Evolutionary conservation across 2,329 filamentous ascomycete genomes (phyloP), one percentile per base, ranked within the genome.

Genomic region (Cordyceps cicadae): DNA sequence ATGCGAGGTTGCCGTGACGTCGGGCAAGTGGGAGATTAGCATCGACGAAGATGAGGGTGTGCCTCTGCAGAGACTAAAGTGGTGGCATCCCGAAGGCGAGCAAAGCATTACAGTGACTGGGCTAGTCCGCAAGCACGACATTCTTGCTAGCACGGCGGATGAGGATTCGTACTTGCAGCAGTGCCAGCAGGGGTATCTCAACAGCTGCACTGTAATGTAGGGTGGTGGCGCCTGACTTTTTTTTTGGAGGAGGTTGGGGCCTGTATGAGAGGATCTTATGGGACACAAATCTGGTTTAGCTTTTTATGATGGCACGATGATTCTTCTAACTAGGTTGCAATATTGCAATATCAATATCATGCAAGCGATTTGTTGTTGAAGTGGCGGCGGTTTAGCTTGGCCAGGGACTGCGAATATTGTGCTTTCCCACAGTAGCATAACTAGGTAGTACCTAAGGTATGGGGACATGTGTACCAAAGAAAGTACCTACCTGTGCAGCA

Each of bases 1-100:
- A 50, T 89, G 86, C 45, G 81, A 80, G 0, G 86, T 99, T 4
- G 82, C 88, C 59, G 88, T 92, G 32, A 90, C 85, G 55, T 89
- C 88, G 0, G 95, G 95, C 7, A 94, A 93, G 70, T 99, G 92
- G 92, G 86, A 88, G 66, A 90, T 97, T 63, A 86, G 85, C 66
- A 82, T 79, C 5, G 87, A 92, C 63, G 88, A 92, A 60, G 81
- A 85, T 9, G 84, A 89, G 63, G 85, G 84, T 0, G 85, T 84
- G 5, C 77, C 85, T 66, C 78, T 91, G 63, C 93, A 97, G 76
- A 83, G 83, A 64, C 75, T 99, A 64, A 85, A 84, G 67, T 99
- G 94, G 94, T 97, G 93, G 92, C 92, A 99, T 74, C 85, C 84
- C 1, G 87, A 88, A 60, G 94, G 93, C 2, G 85, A 92, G 66